These are phyloP conservation scores for Capsella rubella DNA, from an alignment of 441 rosid genomes.

Conservation along the genomic window DNA sequence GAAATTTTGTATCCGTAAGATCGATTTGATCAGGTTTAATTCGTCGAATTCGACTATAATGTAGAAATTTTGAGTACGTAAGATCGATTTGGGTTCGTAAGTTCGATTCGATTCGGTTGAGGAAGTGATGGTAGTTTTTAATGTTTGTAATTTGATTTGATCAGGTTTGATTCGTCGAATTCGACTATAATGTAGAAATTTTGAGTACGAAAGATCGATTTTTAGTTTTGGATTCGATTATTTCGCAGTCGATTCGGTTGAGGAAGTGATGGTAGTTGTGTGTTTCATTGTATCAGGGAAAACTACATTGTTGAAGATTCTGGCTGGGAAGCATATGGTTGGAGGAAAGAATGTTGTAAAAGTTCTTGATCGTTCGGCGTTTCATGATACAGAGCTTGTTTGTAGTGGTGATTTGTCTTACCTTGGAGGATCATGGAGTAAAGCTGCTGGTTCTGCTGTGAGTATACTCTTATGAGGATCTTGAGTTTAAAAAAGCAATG, in stretches of 20 bases:
- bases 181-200: not conserved
- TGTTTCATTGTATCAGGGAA: conserved; percentile 46
- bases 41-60: not conserved
- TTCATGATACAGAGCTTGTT: conserved; percentile 75
- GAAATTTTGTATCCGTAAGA: too few species aligned
- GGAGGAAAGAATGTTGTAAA: conserved; percentile 75
- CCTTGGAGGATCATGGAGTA: conserved; percentile 88
- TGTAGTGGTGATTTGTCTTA: conserved; percentile 76
- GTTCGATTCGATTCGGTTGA: not conserved
- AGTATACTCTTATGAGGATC: conserved; percentile 41
- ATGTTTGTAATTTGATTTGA: not conserved
- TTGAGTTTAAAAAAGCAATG: not conserved
- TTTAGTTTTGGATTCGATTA: too few species aligned
- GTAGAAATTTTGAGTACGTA: not conserved
- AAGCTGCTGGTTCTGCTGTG: conserved; percentile 77
- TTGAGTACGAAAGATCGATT: not conserved
- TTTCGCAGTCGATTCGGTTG: not conserved
- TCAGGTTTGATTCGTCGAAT: not conserved
- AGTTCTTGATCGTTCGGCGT: conserved; percentile 65
- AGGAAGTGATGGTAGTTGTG: not conserved
- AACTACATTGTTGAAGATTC: conserved; percentile 72
- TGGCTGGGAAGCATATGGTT: conserved; percentile 80
- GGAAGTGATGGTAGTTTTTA: not conserved
- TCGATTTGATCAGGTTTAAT: not conserved
- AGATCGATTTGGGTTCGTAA: not conserved